Evolutionary conservation across 352 stramenopile genomes (phyloP), one percentile per base, ranked within the genome.

Genomic region (Ophiocytium majus): DNA sequence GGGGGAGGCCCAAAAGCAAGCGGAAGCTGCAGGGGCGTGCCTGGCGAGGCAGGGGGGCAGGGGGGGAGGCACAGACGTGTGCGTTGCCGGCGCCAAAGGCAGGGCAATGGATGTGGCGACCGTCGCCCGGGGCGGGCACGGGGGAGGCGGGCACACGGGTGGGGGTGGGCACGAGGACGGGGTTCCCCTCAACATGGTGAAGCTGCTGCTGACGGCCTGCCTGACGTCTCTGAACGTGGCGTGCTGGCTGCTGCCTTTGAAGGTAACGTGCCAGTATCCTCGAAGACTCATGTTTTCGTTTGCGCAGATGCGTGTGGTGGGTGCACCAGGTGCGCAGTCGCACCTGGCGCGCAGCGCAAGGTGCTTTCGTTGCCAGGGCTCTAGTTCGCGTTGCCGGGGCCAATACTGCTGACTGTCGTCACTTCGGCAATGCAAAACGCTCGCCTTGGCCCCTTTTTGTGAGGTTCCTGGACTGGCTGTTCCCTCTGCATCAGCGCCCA

Each of bases 231-330:
- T 96, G 36, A 96, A 96, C 87, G 93, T 95, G 19, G 75, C 92
- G 1, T 96, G 92, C 86, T 96, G 93, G 93, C 85, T 94, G n/a
- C 80, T 95, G 49, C 93, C 93, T 31, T 89, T 96, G 78, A 90
- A 89, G 81, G n/a, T 81, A 5, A 10, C 0, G 79, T n/a, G n/a
- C n/a, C n/a, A n/a, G n/a, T n/a, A n/a, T n/a, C n/a, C n/a, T n/a
- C n/a, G n/a, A n/a, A n/a, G n/a, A n/a, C n/a, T n/a, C n/a, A n/a
- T 71, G 88, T 82, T 71, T 71, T 71, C 28, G 28, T 71, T 71
- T 23, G 23, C 28, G 57, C 23, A 71, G 57, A 71, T 71, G 57
- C 23, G 28, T 71, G 57, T 71, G 57, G 23, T 71, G 28, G 57
- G 28, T n/a, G n/a, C n/a, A n/a, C n/a, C n/a, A n/a, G n/a, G n/a